A percentile compares a stretch with the other conserved stretches of the same genome.
These are phyloP conservation scores for Rhodofomes roseus DNA, from an alignment of 1,284 basidiomycete species.

Conservation along the genomic window DNA sequence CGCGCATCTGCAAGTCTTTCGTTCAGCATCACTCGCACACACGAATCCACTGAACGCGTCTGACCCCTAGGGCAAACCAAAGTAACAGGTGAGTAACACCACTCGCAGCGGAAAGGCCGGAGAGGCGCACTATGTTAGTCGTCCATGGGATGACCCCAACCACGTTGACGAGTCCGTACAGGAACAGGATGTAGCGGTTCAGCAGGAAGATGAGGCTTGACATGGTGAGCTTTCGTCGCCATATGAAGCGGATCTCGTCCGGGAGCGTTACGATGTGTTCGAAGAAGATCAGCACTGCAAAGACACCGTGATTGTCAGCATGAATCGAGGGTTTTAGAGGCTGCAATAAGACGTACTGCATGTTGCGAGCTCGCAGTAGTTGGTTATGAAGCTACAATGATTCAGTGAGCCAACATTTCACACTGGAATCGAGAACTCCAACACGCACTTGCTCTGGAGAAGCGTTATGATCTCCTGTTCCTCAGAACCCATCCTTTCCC, in stretches of 20 bases:
- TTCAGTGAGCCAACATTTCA: too few species aligned
- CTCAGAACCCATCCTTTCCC: background rate
- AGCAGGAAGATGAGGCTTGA: conserved; percentile 9
- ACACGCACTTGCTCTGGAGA: background rate
- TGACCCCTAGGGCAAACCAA: too few species aligned
- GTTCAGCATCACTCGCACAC: background rate
- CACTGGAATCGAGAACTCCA: background rate
- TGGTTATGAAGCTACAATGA: background rate
- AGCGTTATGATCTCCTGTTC: background rate
- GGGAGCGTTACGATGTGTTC: conserved; percentile 11
- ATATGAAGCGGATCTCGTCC: conserved; percentile 9
- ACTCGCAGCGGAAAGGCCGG: background rate
- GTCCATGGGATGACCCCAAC: background rate
- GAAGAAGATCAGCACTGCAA: conserved; percentile 9
- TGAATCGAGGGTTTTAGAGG: too few species aligned
- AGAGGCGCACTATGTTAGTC: background rate
- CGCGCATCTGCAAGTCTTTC: background rate
- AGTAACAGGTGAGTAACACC: too few species aligned
- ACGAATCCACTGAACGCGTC: too few species aligned
- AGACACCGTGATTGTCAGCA: too few species aligned
- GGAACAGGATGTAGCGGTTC: conserved; percentile 11
- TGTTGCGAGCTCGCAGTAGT: background rate
- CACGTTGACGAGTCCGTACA: background rate
- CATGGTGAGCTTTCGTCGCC: conserved; percentile 9
- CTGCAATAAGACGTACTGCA: background rate